These are phyloP conservation scores for Musa itinerans DNA, from an alignment of 176 grass and related monocot species.

Conservation along the genomic window DNA sequence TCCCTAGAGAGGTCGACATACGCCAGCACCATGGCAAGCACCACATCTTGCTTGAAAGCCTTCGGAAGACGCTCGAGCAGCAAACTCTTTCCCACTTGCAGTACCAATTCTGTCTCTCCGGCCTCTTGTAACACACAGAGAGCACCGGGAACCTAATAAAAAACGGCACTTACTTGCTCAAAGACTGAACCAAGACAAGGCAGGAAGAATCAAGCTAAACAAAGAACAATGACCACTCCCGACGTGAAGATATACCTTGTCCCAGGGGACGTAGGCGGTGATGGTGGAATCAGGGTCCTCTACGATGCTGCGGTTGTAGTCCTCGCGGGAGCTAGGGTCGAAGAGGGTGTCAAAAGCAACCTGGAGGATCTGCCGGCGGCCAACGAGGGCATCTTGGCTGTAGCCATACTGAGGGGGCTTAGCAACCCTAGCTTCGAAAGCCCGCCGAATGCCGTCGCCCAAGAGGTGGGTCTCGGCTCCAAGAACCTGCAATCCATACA, in stretches of 20 bases:
- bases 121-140: conserved; percentile 75
- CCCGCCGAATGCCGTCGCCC: conserved; percentile 59
- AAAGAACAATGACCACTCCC: neutral
- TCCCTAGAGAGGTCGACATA: conserved; percentile 89
- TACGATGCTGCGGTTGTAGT: conserved; percentile 48
- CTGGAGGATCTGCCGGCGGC: conserved; percentile 65
- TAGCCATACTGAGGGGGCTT: conserved; percentile 61
- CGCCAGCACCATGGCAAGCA: conserved; percentile 73
- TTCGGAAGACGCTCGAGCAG: conserved; percentile 57
- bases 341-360: conserved; percentile 54
- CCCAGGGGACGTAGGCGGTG: conserved; percentile 58
- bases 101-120: conserved; percentile 55
- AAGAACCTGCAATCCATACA: conserved; percentile 43
- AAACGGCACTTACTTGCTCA: neutral
- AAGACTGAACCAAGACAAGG: neutral
- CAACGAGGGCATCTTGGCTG: conserved; percentile 61
- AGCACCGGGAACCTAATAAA: conserved; percentile 60
- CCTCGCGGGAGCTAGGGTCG: conserved; percentile 41
- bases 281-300: conserved; percentile 39
- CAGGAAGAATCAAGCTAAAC: neutral
- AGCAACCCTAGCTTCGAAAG: conserved; percentile 58
- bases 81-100: conserved; percentile 41
- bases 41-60: conserved; percentile 85
- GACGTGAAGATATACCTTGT: conserved; percentile 40
- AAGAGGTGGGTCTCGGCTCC: conserved; percentile 75